phyloP scores from a whole-genome alignment of 305 asterid species.

The Solanum hybrid region DNA sequence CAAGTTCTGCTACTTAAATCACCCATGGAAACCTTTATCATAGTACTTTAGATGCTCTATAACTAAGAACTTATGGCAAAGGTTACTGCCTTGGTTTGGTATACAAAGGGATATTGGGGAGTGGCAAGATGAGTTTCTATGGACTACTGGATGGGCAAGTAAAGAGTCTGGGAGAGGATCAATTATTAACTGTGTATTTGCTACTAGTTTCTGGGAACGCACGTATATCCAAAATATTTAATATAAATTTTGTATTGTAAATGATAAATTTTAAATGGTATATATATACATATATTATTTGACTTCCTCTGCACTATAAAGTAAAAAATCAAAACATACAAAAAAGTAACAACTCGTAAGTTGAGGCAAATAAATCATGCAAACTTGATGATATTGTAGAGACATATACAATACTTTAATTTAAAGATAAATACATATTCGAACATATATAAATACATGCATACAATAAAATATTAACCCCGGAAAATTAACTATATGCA shows the following conservation, averaged over 20 bases:
- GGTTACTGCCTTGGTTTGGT: not conserved
- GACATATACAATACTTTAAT: too few relatives aligned
- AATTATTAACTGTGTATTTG: not conserved
- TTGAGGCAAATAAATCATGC: not conserved
- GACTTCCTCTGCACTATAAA: not conserved
- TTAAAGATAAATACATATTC: not conserved
- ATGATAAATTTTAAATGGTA: not conserved
- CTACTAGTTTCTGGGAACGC: not conserved
- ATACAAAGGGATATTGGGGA: not conserved
- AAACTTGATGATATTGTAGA: not conserved
- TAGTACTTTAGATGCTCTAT: not conserved
- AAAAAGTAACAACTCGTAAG: not conserved
- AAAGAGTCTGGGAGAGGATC: not conserved
- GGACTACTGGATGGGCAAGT: not conserved
- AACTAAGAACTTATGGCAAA: not conserved
- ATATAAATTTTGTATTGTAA: not conserved
- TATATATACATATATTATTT: too few relatives aligned
- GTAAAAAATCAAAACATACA: not conserved
- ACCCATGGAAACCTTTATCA: not conserved
- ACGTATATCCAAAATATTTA: not conserved
- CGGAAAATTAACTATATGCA: not conserved
- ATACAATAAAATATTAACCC: too few relatives aligned
- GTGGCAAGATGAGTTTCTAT: not conserved
- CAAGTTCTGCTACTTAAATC: not conserved
- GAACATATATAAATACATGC: not conserved